These are phyloP conservation scores for Chlamydomonas incerta DNA, from an alignment of 139 green algal species.

Conservation along the genomic window DNA sequence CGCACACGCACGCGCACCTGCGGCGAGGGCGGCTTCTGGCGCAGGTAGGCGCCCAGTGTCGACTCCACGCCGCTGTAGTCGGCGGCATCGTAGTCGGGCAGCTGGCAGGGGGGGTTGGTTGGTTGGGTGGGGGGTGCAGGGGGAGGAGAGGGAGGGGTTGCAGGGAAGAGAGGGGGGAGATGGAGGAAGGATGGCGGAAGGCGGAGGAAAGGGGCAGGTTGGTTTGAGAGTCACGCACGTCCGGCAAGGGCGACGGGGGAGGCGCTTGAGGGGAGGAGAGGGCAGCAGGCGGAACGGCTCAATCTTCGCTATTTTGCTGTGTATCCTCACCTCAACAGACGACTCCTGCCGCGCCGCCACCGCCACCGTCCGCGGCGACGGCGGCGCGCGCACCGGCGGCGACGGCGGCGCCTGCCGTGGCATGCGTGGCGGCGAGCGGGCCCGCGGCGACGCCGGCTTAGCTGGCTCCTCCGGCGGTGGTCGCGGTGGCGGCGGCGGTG, in stretches of 20 bases:
- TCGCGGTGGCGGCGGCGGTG: neutral
- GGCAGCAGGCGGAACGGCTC: no score
- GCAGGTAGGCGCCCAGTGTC: neutral
- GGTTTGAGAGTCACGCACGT: neutral
- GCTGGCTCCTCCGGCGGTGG: neutral
- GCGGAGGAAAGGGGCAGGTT: no score
- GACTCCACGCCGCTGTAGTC: constrained; percentile 2
- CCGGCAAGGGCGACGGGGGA: no score
- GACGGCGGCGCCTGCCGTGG: no score
- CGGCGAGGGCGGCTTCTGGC: neutral
- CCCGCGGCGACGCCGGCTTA: neutral
- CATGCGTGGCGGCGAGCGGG: no score
- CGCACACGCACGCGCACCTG: neutral
- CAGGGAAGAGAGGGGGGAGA: neutral
- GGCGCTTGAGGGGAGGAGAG: no score
- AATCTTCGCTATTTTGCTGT: no score
- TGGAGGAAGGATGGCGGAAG: neutral
- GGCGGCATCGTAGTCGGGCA: neutral
- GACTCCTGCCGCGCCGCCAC: no score
- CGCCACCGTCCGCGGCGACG: no score
- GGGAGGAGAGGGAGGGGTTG: neutral
- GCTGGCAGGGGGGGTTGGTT: neutral
- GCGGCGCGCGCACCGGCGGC: no score
- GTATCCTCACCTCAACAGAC: neutral
- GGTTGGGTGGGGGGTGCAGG: neutral